Percentiles rank a stretch among this genome's conserved stretches.
These are phyloP conservation scores for Malus asiatica DNA, from an alignment of 306 rosid genomes.

Conservation along the genomic window DNA sequence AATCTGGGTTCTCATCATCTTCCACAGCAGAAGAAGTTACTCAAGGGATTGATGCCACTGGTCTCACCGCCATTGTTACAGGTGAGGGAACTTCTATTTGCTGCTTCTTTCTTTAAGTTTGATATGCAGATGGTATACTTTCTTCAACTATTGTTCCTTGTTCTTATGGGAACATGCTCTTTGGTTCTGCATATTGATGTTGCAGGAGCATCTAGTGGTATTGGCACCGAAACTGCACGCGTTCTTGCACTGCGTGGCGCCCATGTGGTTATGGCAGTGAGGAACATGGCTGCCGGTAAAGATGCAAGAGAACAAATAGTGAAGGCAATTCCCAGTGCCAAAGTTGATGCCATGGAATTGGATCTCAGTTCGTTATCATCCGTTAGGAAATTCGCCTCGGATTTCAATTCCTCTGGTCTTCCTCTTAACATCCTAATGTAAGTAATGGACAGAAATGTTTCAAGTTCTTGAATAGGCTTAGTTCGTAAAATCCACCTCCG, in stretches of 20 bases:
- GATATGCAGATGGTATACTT: background rate
- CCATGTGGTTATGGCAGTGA: slow-evolving; percentile 71
- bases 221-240: slow-evolving; percentile 68
- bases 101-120: background rate
- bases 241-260: slow-evolving; percentile 87
- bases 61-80: slow-evolving; percentile 80
- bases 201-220: slow-evolving; percentile 82
- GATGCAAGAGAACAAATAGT: slow-evolving; percentile 44
- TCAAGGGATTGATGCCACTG: slow-evolving; percentile 57
- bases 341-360: slow-evolving; percentile 66
- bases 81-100: slow-evolving; percentile 24
- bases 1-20: slow-evolving; percentile 66
- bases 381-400: slow-evolving; percentile 58
- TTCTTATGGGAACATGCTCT: background rate
- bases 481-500: background rate
- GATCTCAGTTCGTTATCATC: slow-evolving; percentile 70
- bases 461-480: background rate
- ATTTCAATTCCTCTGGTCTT: slow-evolving; percentile 40
- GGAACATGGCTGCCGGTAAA: slow-evolving; percentile 51
- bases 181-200: slow-evolving; percentile 14
- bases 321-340: slow-evolving; percentile 63
- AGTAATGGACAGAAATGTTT: slow-evolving; percentile 17
- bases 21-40: slow-evolving; percentile 81
- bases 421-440: slow-evolving; percentile 80
- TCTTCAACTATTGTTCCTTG: background rate